Base-by-base conservation (phyloP, 2,329 filamentous ascomycete species). In the Aspergillus fischeri region DNA sequence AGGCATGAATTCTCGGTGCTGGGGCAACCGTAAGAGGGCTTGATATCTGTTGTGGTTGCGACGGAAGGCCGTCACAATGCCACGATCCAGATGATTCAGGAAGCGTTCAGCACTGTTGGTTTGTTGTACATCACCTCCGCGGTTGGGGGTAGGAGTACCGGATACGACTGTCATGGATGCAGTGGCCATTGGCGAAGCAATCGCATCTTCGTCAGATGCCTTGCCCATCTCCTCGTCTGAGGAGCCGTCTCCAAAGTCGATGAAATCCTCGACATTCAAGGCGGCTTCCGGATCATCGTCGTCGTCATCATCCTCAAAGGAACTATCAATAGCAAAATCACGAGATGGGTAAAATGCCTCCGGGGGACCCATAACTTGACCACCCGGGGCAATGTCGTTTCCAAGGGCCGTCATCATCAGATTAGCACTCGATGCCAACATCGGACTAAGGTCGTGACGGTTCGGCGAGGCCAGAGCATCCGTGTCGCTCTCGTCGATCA, bases 61-160 rank as follows among this genome's bases (percentile, higher is more conserved):
- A 55, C 89, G 89, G 80, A 94, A 95, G 1, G 90, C 88, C 41
- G 89, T 89, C 38, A 94, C 89, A 14, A 88, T 84, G 56, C 86
- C 83, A 63, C 85, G 83, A 66, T 88, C 86, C 42, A 92, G 84
- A 63, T 88, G 86, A 54, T 81, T 81, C n/a, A 89, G 75, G 54
- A 88, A 80, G 27, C 81, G 80, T 59, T 84, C 77, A 3, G 75
- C 73, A 51, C 66, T 72, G 58, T 57, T 73, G 35, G 63, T 63
- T 45, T 64, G 65, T 47, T 67, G 67, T 24, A 64, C 55, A n/a
- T 73, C 72, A 1, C 61, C 65, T 41, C 61, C 63, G 14, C 73
- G 72, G 29, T 62, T 74, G 3, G 72, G 72, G 8, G 74, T 76
- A 1, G 72, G 71, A 9, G 73, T 73, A 17, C 69, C 67, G 49